Evolutionary conservation across 345 rosid genomes (phyloP).

Genomic region (Luvunga scandens): DNA sequence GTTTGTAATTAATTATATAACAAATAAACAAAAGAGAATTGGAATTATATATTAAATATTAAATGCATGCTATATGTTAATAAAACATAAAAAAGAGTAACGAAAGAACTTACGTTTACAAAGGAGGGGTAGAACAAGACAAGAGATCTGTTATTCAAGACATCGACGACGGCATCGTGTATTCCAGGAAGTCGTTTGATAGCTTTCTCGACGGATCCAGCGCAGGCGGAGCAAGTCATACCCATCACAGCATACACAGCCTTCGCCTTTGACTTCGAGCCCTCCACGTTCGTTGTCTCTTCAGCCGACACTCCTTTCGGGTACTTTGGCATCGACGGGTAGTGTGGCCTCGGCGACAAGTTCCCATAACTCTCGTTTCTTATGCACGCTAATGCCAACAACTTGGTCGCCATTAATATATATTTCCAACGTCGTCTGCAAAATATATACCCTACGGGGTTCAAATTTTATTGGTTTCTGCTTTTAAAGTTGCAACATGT

Average conservation of each 20-base stretch:
- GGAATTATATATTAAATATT: too few relatives aligned
- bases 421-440: not conserved
- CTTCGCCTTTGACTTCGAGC: constrained; percentile 44
- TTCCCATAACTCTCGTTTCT: constrained; percentile 46
- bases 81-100: too few relatives aligned
- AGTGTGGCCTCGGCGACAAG: constrained; percentile 49
- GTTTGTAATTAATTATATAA: too few relatives aligned
- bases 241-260: constrained; percentile 70
- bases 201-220: constrained; percentile 91
- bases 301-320: constrained; percentile 45
- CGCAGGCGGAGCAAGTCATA: constrained; percentile 91
- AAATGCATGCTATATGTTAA: too few relatives aligned
- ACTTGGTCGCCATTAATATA: constrained; percentile 61
- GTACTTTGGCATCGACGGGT: constrained; percentile 68
- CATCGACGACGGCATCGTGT: constrained; percentile 71
- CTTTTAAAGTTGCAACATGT: not conserved
- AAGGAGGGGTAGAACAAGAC: constrained; percentile 59
- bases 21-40: too few relatives aligned
- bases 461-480: not conserved
- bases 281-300: constrained; percentile 22
- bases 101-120: constrained; percentile 48
- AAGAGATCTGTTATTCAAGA: constrained; percentile 62
- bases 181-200: constrained; percentile 86
- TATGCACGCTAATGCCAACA: constrained; percentile 61
- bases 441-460: not conserved